A percentile compares a stretch with the other conserved stretches of the same genome.
These are phyloP conservation scores for Candida anglica DNA, from an alignment of 805 yeast species.

Conservation along the genomic window DNA sequence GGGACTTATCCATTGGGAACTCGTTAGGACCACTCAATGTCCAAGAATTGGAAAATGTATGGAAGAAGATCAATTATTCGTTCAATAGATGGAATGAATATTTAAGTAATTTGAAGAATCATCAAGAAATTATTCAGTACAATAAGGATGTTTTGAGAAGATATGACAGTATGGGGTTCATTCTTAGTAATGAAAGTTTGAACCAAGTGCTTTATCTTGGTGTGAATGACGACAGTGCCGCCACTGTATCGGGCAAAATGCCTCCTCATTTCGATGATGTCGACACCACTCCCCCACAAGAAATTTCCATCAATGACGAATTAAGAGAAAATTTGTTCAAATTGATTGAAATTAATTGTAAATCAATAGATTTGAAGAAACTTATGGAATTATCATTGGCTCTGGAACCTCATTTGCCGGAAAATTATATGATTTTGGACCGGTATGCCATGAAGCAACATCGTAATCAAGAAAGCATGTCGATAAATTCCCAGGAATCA, in stretches of 20 bases:
- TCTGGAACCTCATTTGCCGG: slow-evolving; percentile 57
- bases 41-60: slow-evolving; percentile 58
- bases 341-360: slow-evolving; percentile 39
- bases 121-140: slow-evolving; percentile 33
- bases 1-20: slow-evolving; percentile 66
- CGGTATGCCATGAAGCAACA: slow-evolving; percentile 1
- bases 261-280: slow-evolving; percentile 8
- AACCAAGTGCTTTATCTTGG: slow-evolving; percentile 41
- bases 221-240: slow-evolving; percentile 29
- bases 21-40: slow-evolving; percentile 24
- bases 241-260: not conserved
- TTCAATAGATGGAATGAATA: slow-evolving; percentile 83
- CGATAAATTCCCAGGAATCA: slow-evolving; percentile 23
- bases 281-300: slow-evolving; percentile 1
- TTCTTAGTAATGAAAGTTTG: slow-evolving; percentile 40
- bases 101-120: slow-evolving; percentile 45
- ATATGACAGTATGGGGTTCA: slow-evolving; percentile 39
- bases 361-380: slow-evolving; percentile 45
- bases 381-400: slow-evolving; percentile 62
- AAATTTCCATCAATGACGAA: slow-evolving; percentile 8
- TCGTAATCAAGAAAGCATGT: slow-evolving; percentile 9
- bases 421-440: slow-evolving; percentile 24
- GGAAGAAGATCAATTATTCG: slow-evolving; percentile 66
- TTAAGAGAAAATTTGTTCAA: slow-evolving; percentile 39
- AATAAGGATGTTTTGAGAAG: slow-evolving; percentile 37